Conservation (phyloP, 495 filamentous ascomycete species). For the Aspergillus olivimuriae region DNA sequence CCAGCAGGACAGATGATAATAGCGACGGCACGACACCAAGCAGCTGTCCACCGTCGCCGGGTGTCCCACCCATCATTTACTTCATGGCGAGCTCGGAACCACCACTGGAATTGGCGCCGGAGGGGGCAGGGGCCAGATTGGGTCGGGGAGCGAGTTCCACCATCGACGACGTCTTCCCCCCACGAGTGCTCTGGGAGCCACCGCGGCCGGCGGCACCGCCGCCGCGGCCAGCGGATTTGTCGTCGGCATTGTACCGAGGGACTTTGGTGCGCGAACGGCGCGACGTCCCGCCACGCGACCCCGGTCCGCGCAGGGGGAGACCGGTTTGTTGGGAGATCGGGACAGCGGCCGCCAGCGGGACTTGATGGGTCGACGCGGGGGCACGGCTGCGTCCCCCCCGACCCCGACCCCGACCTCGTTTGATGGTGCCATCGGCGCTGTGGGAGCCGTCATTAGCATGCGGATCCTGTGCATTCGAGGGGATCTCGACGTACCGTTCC, state of each 20-base stretch:
- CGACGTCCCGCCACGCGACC: slow-evolving; percentile 72
- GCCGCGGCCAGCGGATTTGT: slow-evolving; percentile 48
- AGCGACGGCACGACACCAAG: background rate
- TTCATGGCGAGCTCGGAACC: slow-evolving; percentile 27
- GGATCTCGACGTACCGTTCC: slow-evolving; percentile 51
- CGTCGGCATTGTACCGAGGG: slow-evolving; percentile 55
- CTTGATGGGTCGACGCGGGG: slow-evolving; percentile 30
- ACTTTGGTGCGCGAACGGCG: slow-evolving; percentile 81
- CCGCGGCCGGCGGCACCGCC: slow-evolving; percentile 25
- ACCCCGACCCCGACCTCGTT: slow-evolving; percentile 70
- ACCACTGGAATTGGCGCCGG: slow-evolving; percentile 21
- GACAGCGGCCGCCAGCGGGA: slow-evolving; percentile 34
- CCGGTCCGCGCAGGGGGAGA: slow-evolving; percentile 58
- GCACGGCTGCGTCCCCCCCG: slow-evolving; percentile 48
- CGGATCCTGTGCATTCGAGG: background rate
- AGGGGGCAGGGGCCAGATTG: slow-evolving; percentile 19
- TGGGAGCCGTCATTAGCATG: slow-evolving; percentile 23
- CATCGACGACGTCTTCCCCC: slow-evolving; percentile 25
- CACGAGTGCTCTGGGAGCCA: slow-evolving; percentile 24
- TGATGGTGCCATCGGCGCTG: slow-evolving; percentile 70
- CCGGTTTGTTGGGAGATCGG: slow-evolving; percentile 42
- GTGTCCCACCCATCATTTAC: no score
- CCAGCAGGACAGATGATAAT: no score
- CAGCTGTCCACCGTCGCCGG: no score
- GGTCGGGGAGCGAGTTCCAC: slow-evolving; percentile 25